Base-by-base conservation (phyloP, 2,329 filamentous ascomycete genomes). In the Phialophora chinensis region DNA sequence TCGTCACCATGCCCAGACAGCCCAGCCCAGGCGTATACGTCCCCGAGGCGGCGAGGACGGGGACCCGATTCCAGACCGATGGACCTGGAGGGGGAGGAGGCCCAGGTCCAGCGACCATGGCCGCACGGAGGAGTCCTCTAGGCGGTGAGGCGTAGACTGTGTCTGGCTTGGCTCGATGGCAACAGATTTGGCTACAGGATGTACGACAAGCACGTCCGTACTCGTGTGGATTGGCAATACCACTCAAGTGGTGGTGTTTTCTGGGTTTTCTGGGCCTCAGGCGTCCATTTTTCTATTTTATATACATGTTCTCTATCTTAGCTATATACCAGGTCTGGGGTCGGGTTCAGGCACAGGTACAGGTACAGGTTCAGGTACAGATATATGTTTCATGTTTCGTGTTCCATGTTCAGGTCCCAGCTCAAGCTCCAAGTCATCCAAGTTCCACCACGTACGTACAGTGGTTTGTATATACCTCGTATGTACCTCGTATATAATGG, bases 91-190 rank as follows among this genome's bases (percentile, higher is more conserved):
- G 49, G 31, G 63, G 55, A 12, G 64, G 64, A 14, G 67, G 52
- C 1, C 59, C 65, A 2, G 62, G 64, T 11, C 65, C 61, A 25
- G 52, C 57, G 33, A 65, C 65, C 11, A n/a, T 63, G n/a, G 42
- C 61, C 38, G 38, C 38, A n/a, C 38, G 38, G 11, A 56, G 65
- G n/a, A 49, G 38, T 54, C 63, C 60, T 35, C 49, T 65, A 31
- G 65, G 62, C 10, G 67, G 67, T 44, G 67, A 69, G 66, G 67
- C 67, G 52, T 69, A 69, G 65, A 47, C 54, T 35, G 11, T 35
- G 33, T 4, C 33, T 12, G 33, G 3, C 10, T 2, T 35, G 14
- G n/a, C n/a, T n/a, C n/a, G 14, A 8, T 17, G 6, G 17, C 2
- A n/a, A n/a, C 38, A n/a, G 17, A n/a, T 44, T 6, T 7, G 17